Conservation (phyloP, 176 grass and related monocot species). For the Typha latifolia region DNA sequence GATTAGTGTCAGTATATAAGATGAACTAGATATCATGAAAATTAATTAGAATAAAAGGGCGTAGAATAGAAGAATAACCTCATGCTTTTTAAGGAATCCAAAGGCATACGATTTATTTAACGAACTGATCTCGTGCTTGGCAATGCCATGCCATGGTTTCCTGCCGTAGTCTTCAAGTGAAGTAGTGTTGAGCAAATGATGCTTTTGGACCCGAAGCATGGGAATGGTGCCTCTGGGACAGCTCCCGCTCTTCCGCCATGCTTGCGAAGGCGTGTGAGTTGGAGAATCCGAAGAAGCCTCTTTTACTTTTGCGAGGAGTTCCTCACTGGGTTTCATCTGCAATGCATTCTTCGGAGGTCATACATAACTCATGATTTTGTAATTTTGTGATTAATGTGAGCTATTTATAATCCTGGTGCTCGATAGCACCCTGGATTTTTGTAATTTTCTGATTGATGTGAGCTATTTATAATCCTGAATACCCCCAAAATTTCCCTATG, state of each 20-base stretch:
- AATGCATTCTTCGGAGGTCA: background rate
- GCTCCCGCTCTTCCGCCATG: conserved; percentile 10
- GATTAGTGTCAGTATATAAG: too few species aligned
- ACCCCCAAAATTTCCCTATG: too few species aligned
- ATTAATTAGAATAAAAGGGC: background rate
- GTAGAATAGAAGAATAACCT: background rate
- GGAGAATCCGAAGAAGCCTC: background rate
- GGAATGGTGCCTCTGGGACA: conserved; percentile 19
- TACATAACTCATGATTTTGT: background rate
- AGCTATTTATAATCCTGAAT: too few species aligned
- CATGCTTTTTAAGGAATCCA: background rate
- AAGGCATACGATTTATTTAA: background rate
- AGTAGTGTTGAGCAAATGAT: conserved; percentile 12
- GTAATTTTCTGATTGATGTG: background rate
- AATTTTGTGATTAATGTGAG: background rate
- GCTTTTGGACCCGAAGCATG: conserved; percentile 18
- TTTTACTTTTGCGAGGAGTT: conserved; percentile 5
- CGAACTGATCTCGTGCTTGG: background rate
- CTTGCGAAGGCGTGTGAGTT: background rate
- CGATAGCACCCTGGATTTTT: too few species aligned
- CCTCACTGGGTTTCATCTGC: conserved; percentile 21
- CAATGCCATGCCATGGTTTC: conserved; percentile 20
- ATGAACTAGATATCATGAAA: too few species aligned
- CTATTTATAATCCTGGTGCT: too few species aligned
- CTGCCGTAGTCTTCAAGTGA: conserved; percentile 22